Evolutionary conservation across 2,329 filamentous ascomycete genomes (phyloP), one percentile per base, ranked within the genome.

Genomic region (Nemania bipapillata): DNA sequence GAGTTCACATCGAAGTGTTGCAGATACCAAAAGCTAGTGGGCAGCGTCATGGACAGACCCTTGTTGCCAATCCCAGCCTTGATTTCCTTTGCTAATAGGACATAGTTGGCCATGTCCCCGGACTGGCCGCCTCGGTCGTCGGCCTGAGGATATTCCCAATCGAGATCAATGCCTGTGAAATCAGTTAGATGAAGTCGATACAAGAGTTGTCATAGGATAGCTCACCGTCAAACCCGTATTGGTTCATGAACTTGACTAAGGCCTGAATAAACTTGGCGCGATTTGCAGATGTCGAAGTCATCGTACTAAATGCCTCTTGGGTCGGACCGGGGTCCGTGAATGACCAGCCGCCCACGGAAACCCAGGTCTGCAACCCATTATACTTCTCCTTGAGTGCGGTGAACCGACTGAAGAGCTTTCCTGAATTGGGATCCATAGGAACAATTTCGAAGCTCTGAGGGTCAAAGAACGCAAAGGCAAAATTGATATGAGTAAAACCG

Each of bases 401-500:
- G n/a, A 37, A 55, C 4, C 24, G 2, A 3, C 1, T 3, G 28
- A 3, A 24, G n/a, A 24, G 3, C 22, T 35, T 17, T 1, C 1
- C 35, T 1, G n/a, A 5, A 11, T 4, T 4, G 3, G 56, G 61
- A 22, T 78, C 76, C 75, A 81, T 81, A 2, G 72, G 59, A 0
- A 67, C 64, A 26, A 83, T 73, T 0, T 73, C 6, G 64, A 76
- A 81, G 0, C 58, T 69, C 0, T 47, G 52, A 0, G 79, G 78
- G 22, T 71, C 66, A 59, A 82, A 75, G 40, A 72, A 79, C 1
- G 70, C 76, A 65, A 83, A 83, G 0, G 80, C 65, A 35, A 75
- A 77, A 52, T 77, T 67, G 26, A 79, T 15, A 63, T 81, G 70
- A 1, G 79, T 75, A 1, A 86, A 74, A 11, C 81, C 83, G 12